phyloP scores from a whole-genome alignment of 1,284 basidiomycete genomes.

The Ceratobasidium sp. region DNA sequence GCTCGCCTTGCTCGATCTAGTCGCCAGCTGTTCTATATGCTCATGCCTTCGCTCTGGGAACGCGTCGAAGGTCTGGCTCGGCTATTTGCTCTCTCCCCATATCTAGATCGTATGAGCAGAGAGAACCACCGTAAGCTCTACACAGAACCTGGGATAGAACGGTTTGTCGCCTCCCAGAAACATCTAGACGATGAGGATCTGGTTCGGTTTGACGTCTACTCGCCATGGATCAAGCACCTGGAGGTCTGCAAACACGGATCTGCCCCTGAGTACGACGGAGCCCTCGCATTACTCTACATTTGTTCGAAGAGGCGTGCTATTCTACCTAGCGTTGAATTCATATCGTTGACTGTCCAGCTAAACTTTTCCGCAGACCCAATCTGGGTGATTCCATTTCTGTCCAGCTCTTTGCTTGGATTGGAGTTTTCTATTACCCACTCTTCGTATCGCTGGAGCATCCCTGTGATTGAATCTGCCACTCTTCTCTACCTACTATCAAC shows the following conservation, averaged over 20 bases:
- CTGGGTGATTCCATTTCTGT: neutral
- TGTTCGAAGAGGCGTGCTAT: neutral
- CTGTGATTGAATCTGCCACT: neutral
- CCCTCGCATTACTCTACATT: neutral
- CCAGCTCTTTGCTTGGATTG: neutral
- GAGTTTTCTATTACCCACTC: neutral
- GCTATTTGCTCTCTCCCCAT: neutral
- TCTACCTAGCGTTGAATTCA: neutral
- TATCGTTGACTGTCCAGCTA: neutral
- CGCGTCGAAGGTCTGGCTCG: neutral
- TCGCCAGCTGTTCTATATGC: neutral
- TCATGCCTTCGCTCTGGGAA: neutral
- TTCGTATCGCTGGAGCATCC: neutral
- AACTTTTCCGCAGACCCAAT: neutral
- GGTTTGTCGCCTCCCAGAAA: neutral
- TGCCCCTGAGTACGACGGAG: neutral
- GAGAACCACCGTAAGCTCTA: neutral
- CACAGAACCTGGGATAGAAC: neutral
- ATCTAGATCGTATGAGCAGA: neutral
- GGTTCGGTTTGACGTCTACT: neutral
- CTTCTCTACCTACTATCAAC: neutral
- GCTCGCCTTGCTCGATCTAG: neutral
- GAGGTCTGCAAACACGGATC: conserved; percentile 1
- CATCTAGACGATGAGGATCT: neutral
- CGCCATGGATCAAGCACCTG: neutral